Percentiles rank a stretch among this genome's conserved stretches.
Evolutionary conservation across 2,329 filamentous ascomycete species (phyloP).

Genomic region (Aspergillus nomiae): DNA sequence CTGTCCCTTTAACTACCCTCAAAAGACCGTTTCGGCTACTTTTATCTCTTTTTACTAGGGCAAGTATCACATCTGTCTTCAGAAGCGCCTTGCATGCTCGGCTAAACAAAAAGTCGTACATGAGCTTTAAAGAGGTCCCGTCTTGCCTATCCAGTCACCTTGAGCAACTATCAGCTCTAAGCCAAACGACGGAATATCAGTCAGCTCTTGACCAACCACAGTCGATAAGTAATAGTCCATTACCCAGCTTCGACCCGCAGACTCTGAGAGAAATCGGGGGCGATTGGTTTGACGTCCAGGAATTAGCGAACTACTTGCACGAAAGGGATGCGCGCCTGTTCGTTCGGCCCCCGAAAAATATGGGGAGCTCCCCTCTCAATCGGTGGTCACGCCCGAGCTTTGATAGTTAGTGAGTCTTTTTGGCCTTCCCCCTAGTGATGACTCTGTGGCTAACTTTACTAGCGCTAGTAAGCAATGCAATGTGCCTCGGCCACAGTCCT

Average conservation of each 20-base stretch:
- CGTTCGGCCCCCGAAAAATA: not conserved
- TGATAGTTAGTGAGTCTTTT: not conserved
- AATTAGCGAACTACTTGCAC: not conserved
- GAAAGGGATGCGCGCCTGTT: not conserved
- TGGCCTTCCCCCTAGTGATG: not conserved
- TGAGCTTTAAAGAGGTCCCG: not conserved
- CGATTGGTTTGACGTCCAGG: not conserved
- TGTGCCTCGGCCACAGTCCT: constrained; percentile 19
- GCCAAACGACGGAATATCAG: not conserved
- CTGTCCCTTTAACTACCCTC: not conserved
- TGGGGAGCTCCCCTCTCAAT: not conserved
- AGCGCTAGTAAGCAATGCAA: constrained; percentile 9
- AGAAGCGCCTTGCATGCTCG: not conserved
- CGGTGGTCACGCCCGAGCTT: not conserved
- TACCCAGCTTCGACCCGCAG: not conserved
- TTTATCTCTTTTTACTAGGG: not conserved
- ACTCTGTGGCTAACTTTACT: not conserved
- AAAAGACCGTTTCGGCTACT: not conserved
- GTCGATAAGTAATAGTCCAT: not conserved
- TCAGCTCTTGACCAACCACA: not conserved
- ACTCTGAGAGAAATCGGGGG: not conserved
- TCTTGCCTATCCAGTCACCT: not conserved
- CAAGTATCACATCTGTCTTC: not conserved
- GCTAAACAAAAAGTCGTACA: not conserved
- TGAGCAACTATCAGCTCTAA: not conserved